phyloP scores from a whole-genome alignment of 2,329 filamentous ascomycete genomes.

The Fonsecaea erecta region DNA sequence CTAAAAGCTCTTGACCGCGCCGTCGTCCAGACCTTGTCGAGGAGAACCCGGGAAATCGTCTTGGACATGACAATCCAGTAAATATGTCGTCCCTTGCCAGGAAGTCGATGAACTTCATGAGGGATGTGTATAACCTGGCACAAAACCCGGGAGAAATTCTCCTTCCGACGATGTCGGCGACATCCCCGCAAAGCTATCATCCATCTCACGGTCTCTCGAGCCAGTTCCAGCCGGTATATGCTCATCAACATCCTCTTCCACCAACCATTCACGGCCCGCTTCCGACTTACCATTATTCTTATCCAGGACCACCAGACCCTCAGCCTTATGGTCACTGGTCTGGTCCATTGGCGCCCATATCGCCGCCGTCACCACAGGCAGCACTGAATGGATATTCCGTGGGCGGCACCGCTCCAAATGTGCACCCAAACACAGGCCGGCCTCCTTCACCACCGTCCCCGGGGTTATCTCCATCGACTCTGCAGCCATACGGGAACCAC shows the following conservation, averaged over 20 bases:
- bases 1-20: background rate
- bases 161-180: background rate
- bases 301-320: conserved; percentile 4
- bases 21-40: background rate
- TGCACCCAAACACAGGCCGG: background rate
- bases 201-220: conserved; percentile 18
- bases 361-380: conserved; percentile 8
- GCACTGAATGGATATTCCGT: background rate
- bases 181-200: conserved; percentile 15
- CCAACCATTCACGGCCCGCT: background rate
- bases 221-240: conserved; percentile 15
- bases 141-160: conserved; percentile 15
- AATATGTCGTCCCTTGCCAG: conserved; percentile 29
- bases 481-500: conserved; percentile 8
- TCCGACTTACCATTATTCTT: conserved; percentile 5
- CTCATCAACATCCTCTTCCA: conserved; percentile 13
- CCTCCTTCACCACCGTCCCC: conserved; percentile 1
- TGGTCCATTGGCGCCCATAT: conserved; percentile 9
- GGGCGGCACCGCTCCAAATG: background rate
- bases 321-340: conserved; percentile 19
- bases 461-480: background rate
- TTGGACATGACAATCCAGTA: background rate
- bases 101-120: conserved; percentile 33
- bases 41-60: background rate
- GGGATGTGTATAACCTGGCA: conserved; percentile 26